Evolutionary conservation across 805 yeast genomes (phyloP).

Genomic region (Sugiyamaella valdiviana): DNA sequence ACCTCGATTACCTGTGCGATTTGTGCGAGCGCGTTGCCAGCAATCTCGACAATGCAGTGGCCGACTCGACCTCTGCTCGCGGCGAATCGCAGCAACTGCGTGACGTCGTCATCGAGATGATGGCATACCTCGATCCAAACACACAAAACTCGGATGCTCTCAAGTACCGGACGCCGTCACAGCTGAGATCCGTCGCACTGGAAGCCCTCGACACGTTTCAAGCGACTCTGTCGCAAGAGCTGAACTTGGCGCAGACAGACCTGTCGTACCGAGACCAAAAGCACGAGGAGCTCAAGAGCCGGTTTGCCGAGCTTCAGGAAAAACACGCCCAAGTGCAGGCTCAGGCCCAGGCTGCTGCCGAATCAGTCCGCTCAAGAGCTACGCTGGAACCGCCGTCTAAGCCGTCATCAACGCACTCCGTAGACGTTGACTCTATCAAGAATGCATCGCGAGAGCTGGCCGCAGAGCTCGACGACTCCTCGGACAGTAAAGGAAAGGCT

Average conservation of each 20-base stretch:
- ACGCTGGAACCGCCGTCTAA: background rate
- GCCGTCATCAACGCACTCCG: background rate
- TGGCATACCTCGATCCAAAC: slow-evolving; percentile 3
- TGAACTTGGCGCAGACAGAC: background rate
- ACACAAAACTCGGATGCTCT: background rate
- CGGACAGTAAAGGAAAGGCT: slow-evolving; percentile 10
- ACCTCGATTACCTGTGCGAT: slow-evolving; percentile 3
- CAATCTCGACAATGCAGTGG: background rate
- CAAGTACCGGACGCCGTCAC: background rate
- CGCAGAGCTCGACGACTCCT: background rate
- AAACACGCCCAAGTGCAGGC: background rate
- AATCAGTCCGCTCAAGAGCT: background rate
- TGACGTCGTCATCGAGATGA: background rate
- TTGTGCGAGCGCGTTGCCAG: slow-evolving; percentile 1
- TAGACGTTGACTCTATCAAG: background rate
- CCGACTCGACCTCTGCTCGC: background rate
- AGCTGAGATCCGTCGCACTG: slow-evolving; percentile 1
- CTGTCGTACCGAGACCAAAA: background rate
- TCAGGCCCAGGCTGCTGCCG: background rate
- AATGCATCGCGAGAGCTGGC: slow-evolving; percentile 2
- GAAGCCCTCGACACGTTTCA: background rate
- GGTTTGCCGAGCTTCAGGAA: background rate
- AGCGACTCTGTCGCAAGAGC: background rate
- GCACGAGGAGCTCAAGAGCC: slow-evolving; percentile 1
- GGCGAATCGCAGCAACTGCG: background rate